These are phyloP conservation scores for Flaveria floridana DNA, from an alignment of 140 eudicot genomes.

Conservation along the genomic window DNA sequence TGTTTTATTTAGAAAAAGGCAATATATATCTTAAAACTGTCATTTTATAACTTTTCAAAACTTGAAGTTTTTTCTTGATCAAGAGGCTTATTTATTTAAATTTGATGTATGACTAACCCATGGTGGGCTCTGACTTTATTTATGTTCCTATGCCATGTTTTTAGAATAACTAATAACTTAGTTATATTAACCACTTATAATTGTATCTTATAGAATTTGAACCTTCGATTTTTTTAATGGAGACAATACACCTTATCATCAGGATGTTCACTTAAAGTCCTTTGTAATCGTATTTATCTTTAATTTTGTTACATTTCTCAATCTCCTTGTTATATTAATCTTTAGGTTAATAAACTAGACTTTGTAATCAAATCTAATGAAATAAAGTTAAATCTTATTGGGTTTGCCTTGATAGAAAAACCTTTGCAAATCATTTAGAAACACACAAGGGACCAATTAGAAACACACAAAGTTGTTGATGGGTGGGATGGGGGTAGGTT, in stretches of 20 bases:
- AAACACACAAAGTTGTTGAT: slow-evolving; percentile 33
- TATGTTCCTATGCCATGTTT: no score
- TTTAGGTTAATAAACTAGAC: neutral
- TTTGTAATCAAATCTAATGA: neutral
- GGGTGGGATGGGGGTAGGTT: slow-evolving; percentile 36
- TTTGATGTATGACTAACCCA: no score
- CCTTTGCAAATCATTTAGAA: neutral
- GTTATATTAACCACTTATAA: no score
- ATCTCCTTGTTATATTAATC: neutral
- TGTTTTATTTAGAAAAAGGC: neutral
- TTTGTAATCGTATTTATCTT: neutral
- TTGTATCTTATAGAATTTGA: no score
- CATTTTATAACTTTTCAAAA: neutral
- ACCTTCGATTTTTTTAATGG: no score
- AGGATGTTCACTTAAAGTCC: neutral
- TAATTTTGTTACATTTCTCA: no score
- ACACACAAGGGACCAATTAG: slow-evolving; percentile 28
- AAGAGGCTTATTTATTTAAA: neutral
- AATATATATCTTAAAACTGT: neutral
- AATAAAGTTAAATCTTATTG: neutral
- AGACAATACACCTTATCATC: no score
- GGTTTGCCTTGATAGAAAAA: neutral
- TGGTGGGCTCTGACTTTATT: no score
- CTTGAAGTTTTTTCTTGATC: neutral
- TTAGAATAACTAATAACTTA: no score